phyloP scores from a whole-genome alignment of 495 filamentous ascomycete species.

The Astrothelium subdiscretum region DNA sequence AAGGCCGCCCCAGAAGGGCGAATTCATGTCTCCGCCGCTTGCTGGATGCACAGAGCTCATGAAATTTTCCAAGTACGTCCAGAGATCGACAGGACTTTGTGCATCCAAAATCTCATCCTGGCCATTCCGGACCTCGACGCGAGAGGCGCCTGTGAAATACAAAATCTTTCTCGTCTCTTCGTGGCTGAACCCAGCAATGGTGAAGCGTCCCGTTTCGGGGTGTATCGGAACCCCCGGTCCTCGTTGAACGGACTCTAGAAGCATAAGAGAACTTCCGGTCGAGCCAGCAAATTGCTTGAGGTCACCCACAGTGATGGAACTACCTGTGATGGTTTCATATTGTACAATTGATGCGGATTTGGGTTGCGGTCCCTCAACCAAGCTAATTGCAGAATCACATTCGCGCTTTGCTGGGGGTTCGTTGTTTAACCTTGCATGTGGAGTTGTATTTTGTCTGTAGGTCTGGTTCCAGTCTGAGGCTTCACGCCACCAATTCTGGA shows the following conservation, averaged over 20 bases:
- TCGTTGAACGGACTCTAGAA: slow-evolving; percentile 33
- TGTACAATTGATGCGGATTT: neutral
- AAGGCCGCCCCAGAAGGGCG: slow-evolving; percentile 78
- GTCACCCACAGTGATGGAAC: neutral
- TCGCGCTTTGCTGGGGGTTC: neutral
- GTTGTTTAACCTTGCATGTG: neutral
- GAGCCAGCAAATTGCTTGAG: neutral
- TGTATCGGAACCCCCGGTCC: slow-evolving; percentile 32
- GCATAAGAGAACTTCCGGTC: slow-evolving; percentile 21
- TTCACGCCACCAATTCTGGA: slow-evolving; percentile 65
- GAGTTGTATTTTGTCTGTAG: neutral
- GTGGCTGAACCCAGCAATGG: slow-evolving; percentile 47
- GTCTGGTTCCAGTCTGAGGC: slow-evolving; percentile 40
- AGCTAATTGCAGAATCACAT: neutral
- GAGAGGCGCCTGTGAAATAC: neutral
- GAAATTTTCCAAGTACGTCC: slow-evolving; percentile 45
- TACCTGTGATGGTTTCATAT: neutral
- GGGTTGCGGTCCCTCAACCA: neutral
- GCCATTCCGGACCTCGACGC: slow-evolving; percentile 18
- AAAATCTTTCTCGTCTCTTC: neutral
- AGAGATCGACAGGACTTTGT: slow-evolving; percentile 27
- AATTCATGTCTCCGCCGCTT: slow-evolving; percentile 28
- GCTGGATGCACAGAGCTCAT: slow-evolving; percentile 40
- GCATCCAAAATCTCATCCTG: slow-evolving; percentile 13
- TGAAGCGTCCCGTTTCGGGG: slow-evolving; percentile 47